A percentile compares a stretch with the other conserved stretches of the same genome.
Conservation (phyloP, 2,329 filamentous ascomycete genomes). For the Dothiorella sarmentorum region DNA sequence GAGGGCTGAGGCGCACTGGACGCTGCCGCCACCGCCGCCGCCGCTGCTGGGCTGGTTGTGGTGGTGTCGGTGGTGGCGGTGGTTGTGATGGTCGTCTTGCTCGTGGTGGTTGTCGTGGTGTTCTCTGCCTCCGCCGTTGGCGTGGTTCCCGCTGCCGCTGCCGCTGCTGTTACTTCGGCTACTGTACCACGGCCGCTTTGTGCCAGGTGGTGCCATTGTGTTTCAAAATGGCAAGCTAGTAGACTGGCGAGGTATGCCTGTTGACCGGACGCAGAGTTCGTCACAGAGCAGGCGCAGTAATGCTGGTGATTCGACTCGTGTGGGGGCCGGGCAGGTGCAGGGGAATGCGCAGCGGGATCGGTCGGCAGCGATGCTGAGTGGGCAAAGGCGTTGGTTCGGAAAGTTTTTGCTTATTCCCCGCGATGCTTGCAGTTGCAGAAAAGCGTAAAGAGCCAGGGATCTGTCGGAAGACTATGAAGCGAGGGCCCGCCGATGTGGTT, state of each 20-base stretch:
- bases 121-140: neutral
- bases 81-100: too few relatives aligned
- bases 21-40: neutral
- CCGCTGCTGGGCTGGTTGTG: neutral
- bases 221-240: too few relatives aligned
- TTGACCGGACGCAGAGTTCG: too few relatives aligned
- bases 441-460: neutral
- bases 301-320: too few relatives aligned
- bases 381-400: neutral
- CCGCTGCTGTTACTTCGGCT: neutral
- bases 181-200: neutral
- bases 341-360: neutral
- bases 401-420: neutral
- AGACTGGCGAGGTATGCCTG: too few relatives aligned
- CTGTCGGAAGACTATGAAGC: neutral
- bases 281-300: neutral
- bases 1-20: neutral
- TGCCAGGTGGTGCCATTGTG: neutral
- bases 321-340: neutral
- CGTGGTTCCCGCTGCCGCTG: neutral
- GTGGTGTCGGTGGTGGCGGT: too few relatives aligned
- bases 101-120: too few relatives aligned
- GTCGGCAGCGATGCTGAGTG: neutral
- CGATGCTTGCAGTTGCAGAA: neutral
- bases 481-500: neutral